Evolutionary conservation across 2,329 filamentous ascomycete species (phyloP), one percentile per base, ranked within the genome.

Genomic region (Rhynchosporium agropyri): DNA sequence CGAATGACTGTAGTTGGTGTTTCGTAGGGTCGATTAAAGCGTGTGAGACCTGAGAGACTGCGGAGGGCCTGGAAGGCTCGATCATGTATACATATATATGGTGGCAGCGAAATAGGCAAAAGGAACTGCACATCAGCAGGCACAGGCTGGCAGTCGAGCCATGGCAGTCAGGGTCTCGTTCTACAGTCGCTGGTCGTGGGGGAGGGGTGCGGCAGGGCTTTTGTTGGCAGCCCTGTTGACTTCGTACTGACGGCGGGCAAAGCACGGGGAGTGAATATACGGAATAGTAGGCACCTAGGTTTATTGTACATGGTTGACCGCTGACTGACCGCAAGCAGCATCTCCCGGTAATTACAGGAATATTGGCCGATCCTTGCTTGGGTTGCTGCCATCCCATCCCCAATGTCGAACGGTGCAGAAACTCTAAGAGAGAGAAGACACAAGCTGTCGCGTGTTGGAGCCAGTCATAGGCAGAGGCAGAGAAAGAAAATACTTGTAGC

Each of bases 1-100:
- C 57, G 70, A 71, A 66, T 69, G 70, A 70, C 70, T 70, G 69
- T 68, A 70, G 66, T 71, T 70, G 66, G 69, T 62, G 65, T 45
- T 45, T 40, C 20, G 65, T 48, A 42, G 42, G 12, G 55, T 53
- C 51, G 28, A 20, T 54, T 43, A 31, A 26, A 50, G 20, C 38
- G 46, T 28, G 13, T 33, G 51, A n/a, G 57, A 26, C 38, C 61
- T 58, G 31, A 42, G 40, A 62, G 36, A 38, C 38, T 36, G 20
- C 20, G 20, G 46, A 59, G 13, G 57, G 46, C 48, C 61, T 58
- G 31, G 50, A 48, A 62, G 36, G 38, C 38, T 36, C 46, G 29
- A 40, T 50, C 42, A 43, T 50, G 48, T 49, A 40, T 49, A 53
- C 26, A 26, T 20, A 20, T 20, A 20, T 20, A 20, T 20, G 43